Base-by-base conservation (phyloP, 1,284 basidiomycete species). In the Leccinum angustisporum region DNA sequence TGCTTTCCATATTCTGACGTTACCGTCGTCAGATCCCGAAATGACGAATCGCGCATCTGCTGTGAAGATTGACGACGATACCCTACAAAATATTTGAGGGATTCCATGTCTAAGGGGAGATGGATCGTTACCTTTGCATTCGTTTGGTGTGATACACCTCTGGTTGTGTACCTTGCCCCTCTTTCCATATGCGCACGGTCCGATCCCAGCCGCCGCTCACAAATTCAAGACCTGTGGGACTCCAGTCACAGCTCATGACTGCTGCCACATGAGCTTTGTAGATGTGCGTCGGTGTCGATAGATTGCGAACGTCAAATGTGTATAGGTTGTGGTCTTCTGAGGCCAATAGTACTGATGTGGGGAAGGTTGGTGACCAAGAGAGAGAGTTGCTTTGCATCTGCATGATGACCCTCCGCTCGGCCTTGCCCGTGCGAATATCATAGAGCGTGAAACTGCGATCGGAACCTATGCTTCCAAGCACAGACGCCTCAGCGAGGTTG, bases 271-370 rank as follows among this genome's bases (percentile, higher is more conserved):
- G 97, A 1, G 88, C 95, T 76, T 98, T 99, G 83, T 97, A 99
- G 53, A 99, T 94, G 68, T 97, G 94, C 4, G 89, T 93, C 2
- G 97, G 95, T 1, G 84, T 83, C 10, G 83, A 79, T 56, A 99
- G 82, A 62, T 92, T 87, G 52, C 97, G 87, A 64, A 99, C 92
- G 73, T 99, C 97, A 75, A 97, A 99, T 0, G 97, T 98, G 78
- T 99, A 99, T 48, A 99, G 81, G 71, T 98, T 98, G 80, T 98
- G 96, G 74, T 99, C 97, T 79, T 99, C 97, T 1, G 95, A 97
- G 13, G 94, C 97, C 14, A 98, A 85, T 3, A 98, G 86, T 43
- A 98, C 80, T 4, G 90, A 84, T 0, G 96, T 98, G 1, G 97
- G 97, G 73, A 97, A 91, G 0, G 94, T 95, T 0, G 97, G 97